Conservation (phyloP, 352 stramenopile genomes). For the Globisporangium iwayamae region DNA sequence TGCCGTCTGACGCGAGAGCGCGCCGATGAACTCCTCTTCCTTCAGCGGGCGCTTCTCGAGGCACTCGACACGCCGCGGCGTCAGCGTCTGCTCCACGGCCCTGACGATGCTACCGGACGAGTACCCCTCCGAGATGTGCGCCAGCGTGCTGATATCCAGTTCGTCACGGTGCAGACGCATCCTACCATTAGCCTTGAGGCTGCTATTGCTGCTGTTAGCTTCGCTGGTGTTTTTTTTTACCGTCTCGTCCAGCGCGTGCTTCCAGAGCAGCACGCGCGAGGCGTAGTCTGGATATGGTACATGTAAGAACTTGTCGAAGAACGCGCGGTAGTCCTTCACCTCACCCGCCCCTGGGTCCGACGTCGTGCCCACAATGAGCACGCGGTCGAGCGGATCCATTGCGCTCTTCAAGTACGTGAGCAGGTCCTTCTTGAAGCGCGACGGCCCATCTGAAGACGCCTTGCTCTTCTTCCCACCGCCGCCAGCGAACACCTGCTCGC, state of each 20-base stretch:
- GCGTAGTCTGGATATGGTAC: constrained; percentile 91
- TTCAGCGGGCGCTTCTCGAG: constrained; percentile 73
- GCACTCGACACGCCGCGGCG: constrained; percentile 64
- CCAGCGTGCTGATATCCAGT: constrained; percentile 86
- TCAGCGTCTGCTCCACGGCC: constrained; percentile 78
- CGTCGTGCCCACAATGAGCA: constrained; percentile 89
- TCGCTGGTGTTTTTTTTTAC: constrained; percentile 34
- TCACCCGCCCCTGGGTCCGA: constrained; percentile 83
- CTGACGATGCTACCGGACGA: constrained; percentile 80
- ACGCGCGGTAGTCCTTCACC: constrained; percentile 79
- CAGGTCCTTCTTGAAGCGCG: constrained; percentile 93
- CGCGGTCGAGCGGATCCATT: constrained; percentile 84
- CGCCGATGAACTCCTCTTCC: constrained; percentile 87
- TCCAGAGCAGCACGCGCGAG: constrained; percentile 89
- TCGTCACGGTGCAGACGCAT: constrained; percentile 29
- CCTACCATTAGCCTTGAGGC: constrained; percentile 10
- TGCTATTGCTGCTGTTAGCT: constrained; percentile 12
- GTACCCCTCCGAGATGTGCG: constrained; percentile 91
- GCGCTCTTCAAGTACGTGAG: constrained; percentile 91
- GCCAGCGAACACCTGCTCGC: constrained; percentile 85
- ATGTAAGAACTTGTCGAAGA: constrained; percentile 94
- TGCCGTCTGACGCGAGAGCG: constrained; percentile 58
- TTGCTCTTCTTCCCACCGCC: constrained; percentile 80
- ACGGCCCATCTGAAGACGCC: constrained; percentile 59
- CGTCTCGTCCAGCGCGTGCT: constrained; percentile 56